Percentiles rank a stretch among this genome's conserved stretches.
Evolutionary conservation across 2,329 filamentous ascomycete species (phyloP).

Genomic region (Alternaria panax): DNA sequence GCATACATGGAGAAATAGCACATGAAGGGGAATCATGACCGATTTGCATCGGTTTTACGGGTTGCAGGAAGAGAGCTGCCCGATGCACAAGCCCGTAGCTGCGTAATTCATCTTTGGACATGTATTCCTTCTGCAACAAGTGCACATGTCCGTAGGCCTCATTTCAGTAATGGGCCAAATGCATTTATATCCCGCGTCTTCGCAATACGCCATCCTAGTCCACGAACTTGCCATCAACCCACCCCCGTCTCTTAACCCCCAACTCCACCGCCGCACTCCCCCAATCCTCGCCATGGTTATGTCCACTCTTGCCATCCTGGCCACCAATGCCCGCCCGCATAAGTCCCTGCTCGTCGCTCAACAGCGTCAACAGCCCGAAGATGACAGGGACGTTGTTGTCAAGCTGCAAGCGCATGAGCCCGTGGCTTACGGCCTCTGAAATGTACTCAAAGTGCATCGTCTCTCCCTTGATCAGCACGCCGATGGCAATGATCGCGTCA

Average conservation of each 20-base stretch:
- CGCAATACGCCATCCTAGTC: conserved; percentile 40
- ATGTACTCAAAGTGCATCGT: conserved; percentile 99
- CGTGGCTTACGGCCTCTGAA: conserved; percentile 86
- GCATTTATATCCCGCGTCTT: neutral
- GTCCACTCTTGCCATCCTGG: conserved; percentile 59
- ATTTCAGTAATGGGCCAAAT: neutral
- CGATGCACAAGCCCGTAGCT: neutral
- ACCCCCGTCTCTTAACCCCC: conserved; percentile 84
- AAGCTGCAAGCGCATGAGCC: conserved; percentile 91
- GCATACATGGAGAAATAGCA: neutral
- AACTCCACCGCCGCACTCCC: conserved; percentile 93
- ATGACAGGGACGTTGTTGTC: conserved; percentile 89
- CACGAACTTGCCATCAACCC: conserved; percentile 73
- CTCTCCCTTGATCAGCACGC: conserved; percentile 96
- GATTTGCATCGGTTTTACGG: neutral
- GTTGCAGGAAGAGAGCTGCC: neutral
- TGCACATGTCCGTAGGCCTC: neutral
- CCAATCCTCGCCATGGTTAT: conserved; percentile 98
- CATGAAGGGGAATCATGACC: neutral
- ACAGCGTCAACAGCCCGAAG: conserved; percentile 88
- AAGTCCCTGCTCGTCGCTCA: conserved; percentile 86
- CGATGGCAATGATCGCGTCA: conserved; percentile 93
- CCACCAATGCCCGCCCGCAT: conserved; percentile 77
- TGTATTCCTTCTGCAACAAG: neutral
- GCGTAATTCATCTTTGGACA: neutral